Evolutionary conservation across 2,329 filamentous ascomycete genomes (phyloP).

Genomic region (Shiraia sp.): DNA sequence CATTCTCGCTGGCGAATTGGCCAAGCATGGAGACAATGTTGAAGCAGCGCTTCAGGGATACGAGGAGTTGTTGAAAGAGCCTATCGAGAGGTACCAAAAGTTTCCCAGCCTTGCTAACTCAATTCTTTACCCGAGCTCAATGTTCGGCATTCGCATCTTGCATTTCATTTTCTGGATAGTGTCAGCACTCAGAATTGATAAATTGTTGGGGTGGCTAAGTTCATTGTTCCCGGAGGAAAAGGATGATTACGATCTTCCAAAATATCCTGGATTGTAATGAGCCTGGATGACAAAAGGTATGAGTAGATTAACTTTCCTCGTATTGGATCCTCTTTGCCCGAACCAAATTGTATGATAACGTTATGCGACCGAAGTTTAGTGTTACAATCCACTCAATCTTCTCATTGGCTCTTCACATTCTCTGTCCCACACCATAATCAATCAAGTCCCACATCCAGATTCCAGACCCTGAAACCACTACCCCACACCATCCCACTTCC

Average conservation of each 20-base stretch:
- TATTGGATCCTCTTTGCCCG: background rate
- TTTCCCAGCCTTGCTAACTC: constrained; percentile 1
- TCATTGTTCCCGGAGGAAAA: constrained; percentile 40
- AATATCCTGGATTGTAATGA: constrained; percentile 26
- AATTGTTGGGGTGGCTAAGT: constrained; percentile 22
- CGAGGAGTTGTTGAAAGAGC: constrained; percentile 17
- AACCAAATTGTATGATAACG: background rate
- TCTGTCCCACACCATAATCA: no score
- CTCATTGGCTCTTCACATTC: no score
- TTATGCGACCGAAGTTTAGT: no score
- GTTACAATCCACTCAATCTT: no score
- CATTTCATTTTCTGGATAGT: constrained; percentile 34
- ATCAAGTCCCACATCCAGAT: no score
- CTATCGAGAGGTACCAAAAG: constrained; percentile 24
- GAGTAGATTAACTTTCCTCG: background rate
- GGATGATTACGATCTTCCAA: constrained; percentile 45
- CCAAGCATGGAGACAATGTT: constrained; percentile 12
- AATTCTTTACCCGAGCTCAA: constrained; percentile 29
- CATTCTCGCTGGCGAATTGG: constrained; percentile 43
- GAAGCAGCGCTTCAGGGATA: constrained; percentile 26
- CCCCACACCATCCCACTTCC: no score
- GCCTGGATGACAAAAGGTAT: background rate
- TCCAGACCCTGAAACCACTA: no score
- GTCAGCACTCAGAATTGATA: constrained; percentile 43
- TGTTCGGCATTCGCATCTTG: constrained; percentile 38